Base-by-base conservation (phyloP, 305 asterid genomes). In the Fraxinus sp. region DNA sequence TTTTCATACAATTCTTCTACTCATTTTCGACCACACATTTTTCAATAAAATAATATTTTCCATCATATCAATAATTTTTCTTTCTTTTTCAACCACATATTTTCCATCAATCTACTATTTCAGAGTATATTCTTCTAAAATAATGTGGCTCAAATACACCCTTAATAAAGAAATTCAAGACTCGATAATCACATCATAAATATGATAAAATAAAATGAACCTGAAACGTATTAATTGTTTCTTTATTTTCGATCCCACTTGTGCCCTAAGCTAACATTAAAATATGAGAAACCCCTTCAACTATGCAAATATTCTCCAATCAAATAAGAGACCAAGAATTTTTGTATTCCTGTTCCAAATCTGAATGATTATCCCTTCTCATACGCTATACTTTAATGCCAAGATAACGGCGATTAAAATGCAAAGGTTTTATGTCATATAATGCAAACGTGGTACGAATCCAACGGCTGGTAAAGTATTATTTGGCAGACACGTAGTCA, bases 401-500 rank as follows among this genome's bases (percentile, higher is more conserved):
- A 41, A 68, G 49, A 35, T 24, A 83, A 85, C 78, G 75, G 75
- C 35, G 84, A 82, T 81, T 83, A 49, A 80, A 78, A 22, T 59
- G 39, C 49, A 33, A 1, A 30, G 16, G 16, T 18, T 55, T 7
- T 6, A 36, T 3, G 16, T 82, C 62, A 24, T 37, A 28, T 68
- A 77, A 5, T 24, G n/a, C 36, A 59, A 22, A 87, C 87, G 86
- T 85, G 89, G 83, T 85, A 24, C 2, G 37, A 28, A 82, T 18
- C 78, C 76, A 52, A 46, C 43, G 43, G 83, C 13, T 13, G 28
- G 1, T 1, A 59, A 18, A 22, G 55, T 81, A 85, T 89, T 86
- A 89, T 85, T 84, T 85, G 85, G 80, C 32, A 79, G 86, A 85
- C 88, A 85, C 52, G 49, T 84, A 70, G 35, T 41, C 70, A 49